Evolutionary conservation across 202 grass and related monocot genomes (phyloP), one percentile per base, ranked within the genome.

Genomic region (Cymbopogon flexuosus): DNA sequence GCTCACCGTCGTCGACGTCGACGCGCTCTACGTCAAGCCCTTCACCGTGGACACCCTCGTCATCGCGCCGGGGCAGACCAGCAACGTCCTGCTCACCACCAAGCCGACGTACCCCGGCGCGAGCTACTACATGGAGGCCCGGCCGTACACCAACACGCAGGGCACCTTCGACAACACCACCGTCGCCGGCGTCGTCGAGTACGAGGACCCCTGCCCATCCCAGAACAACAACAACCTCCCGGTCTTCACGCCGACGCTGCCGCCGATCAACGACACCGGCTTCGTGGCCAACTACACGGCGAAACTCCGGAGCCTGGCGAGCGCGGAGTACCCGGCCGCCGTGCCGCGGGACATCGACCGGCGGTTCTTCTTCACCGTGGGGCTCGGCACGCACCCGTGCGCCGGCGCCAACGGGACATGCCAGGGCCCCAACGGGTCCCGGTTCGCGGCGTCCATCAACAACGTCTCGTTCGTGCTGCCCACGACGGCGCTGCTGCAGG

Each of bases 121-220:
- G n/a, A n/a, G n/a, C n/a, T n/a, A n/a, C n/a, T n/a, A n/a, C n/a
- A n/a, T n/a, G n/a, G n/a, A n/a, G n/a, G n/a, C n/a, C n/a, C 49
- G 0, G 84, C 86, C 37, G n/a, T n/a, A n/a, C n/a, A n/a, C n/a
- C n/a, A n/a, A 93, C 86, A 2, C 84, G 5, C 56, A 41, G 4
- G 91, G 93, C 51, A 93, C 91, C 68, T 97, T 88, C 77, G 93
- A 97, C 88, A 97, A 97, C 88, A 89, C 93, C 41, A 93, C 91
- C n/a, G 78, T 78, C 4, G 88, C 90, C 0, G 93, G 61, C 66
- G 56, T 97, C 40, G 87, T 93, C 46, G 87, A 87, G 79, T 93
- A 93, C 85, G 51, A n/a, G n/a, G n/a, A n/a, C n/a, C n/a, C n/a
- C n/a, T n/a, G n/a, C n/a, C n/a, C n/a, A n/a, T n/a, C n/a, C n/a